A percentile compares a stretch with the other conserved stretches of the same genome.
These are phyloP conservation scores for Westerdykella sp. DNA, from an alignment of 2,329 filamentous ascomycete genomes.

Conservation along the genomic window DNA sequence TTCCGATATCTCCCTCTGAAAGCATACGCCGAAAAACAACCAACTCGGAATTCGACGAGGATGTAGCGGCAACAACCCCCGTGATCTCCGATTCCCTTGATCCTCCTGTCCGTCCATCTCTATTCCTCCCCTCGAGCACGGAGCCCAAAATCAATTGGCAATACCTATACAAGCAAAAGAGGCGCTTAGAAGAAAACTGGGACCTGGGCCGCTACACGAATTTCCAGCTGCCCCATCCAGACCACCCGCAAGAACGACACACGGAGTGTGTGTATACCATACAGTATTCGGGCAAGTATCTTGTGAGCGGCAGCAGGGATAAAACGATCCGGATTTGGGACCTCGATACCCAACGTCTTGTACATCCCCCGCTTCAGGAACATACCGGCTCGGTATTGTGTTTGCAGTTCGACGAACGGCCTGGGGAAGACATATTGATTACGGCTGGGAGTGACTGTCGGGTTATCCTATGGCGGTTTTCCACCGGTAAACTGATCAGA, in stretches of 20 bases:
- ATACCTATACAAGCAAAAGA: conserved; percentile 83
- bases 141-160: conserved; percentile 77
- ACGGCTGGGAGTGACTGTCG: conserved; percentile 90
- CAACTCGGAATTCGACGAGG: conserved; percentile 5
- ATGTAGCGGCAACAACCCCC: conserved; percentile 4
- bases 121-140: conserved; percentile 31
- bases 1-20: conserved; percentile 5
- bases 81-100: conserved; percentile 8
- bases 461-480: conserved; percentile 89
- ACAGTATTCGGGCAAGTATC: conserved; percentile 75
- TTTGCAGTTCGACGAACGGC: conserved; percentile 85
- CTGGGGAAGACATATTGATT: conserved; percentile 85
- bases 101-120: conserved; percentile 29
- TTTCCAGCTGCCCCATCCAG: conserved; percentile 85
- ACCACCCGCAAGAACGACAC: conserved; percentile 74
- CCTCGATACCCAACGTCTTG: conserved; percentile 71
- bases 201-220: conserved; percentile 72
- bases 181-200: conserved; percentile 86
- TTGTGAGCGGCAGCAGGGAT: conserved; percentile 92
- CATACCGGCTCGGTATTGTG: conserved; percentile 87
- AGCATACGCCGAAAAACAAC: conserved; percentile 16
- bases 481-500: conserved; percentile 76
- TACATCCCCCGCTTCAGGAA: conserved; percentile 64
- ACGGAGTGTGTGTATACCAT: conserved; percentile 91
- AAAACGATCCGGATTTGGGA: conserved; percentile 86